Evolutionary conservation across 2,329 filamentous ascomycete genomes (phyloP).

Genomic region (Trichoderma sp.): DNA sequence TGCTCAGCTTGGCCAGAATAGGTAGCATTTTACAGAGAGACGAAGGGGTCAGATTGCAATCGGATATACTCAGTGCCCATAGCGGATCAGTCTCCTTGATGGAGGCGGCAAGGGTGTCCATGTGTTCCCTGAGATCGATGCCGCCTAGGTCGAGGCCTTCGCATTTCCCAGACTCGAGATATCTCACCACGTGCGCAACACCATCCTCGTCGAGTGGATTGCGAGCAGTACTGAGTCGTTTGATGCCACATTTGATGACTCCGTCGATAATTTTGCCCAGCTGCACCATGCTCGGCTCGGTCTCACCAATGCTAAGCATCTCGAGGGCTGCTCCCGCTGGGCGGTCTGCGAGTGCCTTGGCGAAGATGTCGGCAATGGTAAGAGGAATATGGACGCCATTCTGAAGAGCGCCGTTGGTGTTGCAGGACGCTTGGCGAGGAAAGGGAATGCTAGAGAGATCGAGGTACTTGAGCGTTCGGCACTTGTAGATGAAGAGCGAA

Average conservation of each 20-base stretch:
- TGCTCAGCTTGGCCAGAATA: conserved; percentile 65
- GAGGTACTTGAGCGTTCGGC: conserved; percentile 78
- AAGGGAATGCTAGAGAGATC: conserved; percentile 86
- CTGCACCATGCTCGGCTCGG: conserved; percentile 68
- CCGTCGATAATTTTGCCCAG: conserved; percentile 79
- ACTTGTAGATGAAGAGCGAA: conserved; percentile 86
- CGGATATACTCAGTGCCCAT: conserved; percentile 82
- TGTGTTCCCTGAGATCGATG: conserved; percentile 66
- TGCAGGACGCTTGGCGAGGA: conserved; percentile 48
- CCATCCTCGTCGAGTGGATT: conserved; percentile 76
- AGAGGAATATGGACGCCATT: conserved; percentile 39
- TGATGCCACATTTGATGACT: conserved; percentile 73
- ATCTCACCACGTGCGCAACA: conserved; percentile 73
- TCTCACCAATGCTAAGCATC: conserved; percentile 80
- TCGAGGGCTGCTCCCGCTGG: conserved; percentile 76
- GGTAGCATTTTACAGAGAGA: conserved; percentile 76
- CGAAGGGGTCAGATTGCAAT: conserved; percentile 76
- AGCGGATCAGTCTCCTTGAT: conserved; percentile 59
- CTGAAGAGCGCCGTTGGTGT: conserved; percentile 33
- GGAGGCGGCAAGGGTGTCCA: conserved; percentile 54
- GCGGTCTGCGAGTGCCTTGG: conserved; percentile 74
- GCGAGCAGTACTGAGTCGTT: conserved; percentile 78
- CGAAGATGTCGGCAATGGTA: conserved; percentile 61
- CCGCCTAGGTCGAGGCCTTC: conserved; percentile 88
- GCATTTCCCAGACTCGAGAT: conserved; percentile 74